A percentile compares a stretch with the other conserved stretches of the same genome.
phyloP scores from a whole-genome alignment of 225 moss, liverwort and hornwort genomes.

The Antitrichia curtipendula region DNA sequence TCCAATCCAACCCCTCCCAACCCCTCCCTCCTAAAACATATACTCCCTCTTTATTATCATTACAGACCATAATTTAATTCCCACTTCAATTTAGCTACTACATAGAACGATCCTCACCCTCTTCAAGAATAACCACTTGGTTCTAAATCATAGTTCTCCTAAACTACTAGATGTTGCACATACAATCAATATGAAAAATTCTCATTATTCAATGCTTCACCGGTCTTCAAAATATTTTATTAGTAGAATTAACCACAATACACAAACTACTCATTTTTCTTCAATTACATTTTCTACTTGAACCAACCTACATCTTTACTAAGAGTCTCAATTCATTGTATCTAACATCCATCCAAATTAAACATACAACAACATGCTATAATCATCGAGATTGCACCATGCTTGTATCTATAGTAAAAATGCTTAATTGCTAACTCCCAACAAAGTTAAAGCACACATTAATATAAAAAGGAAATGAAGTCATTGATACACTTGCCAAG shows the following conservation, averaged over 20 bases:
- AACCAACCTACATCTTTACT: background rate
- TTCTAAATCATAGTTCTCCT: rapidly evolving
- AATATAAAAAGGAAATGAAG: background rate
- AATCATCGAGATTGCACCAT: rapidly evolving
- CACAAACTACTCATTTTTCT: background rate
- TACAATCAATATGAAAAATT: background rate
- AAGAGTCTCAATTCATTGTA: background rate
- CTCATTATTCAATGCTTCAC: rapidly evolving
- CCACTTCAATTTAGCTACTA: background rate
- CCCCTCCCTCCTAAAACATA: rapidly evolving
- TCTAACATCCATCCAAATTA: background rate
- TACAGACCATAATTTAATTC: background rate
- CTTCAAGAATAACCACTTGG: too few species aligned
- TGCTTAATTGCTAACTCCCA: rapidly evolving
- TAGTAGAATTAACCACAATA: background rate
- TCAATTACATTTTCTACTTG: background rate
- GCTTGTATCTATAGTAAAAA: background rate
- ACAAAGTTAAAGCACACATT: background rate
- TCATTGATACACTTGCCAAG: background rate
- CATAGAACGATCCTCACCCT: background rate
- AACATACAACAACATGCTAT: background rate
- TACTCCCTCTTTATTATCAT: rapidly evolving
- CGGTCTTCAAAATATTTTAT: background rate
- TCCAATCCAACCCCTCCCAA: too few species aligned
- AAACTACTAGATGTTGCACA: rapidly evolving